Conservation (phyloP, 2,329 filamentous ascomycete species). For the Cercospora sp. region DNA sequence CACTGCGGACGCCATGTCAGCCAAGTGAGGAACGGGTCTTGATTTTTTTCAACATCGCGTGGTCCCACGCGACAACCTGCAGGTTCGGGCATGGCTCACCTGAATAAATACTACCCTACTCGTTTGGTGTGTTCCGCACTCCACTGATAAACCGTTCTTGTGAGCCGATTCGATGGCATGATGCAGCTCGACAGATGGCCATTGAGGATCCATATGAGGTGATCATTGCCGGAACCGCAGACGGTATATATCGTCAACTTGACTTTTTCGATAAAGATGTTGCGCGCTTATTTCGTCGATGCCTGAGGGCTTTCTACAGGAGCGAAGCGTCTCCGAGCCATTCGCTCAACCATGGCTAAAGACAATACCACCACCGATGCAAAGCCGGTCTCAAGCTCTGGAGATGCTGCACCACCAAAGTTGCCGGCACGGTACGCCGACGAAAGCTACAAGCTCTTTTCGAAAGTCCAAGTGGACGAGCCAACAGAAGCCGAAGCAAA, state of each 20-base stretch:
- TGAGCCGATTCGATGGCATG: neutral
- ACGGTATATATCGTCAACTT: neutral
- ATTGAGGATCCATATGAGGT: constrained; percentile 12
- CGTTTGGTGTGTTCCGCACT: neutral
- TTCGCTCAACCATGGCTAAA: constrained; percentile 17
- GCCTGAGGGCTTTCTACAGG: neutral
- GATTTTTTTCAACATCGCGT: neutral
- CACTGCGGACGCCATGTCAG: neutral
- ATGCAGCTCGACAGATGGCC: neutral
- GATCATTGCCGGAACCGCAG: neutral
- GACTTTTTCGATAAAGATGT: neutral
- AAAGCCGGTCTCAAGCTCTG: neutral
- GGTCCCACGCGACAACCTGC: neutral
- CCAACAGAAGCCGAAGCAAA: constrained; percentile 22
- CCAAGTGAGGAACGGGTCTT: neutral
- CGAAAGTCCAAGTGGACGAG: constrained; percentile 20
- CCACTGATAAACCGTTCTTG: neutral
- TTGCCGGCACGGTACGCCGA: constrained; percentile 20
- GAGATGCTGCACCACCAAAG: constrained; percentile 13
- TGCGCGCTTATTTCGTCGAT: neutral
- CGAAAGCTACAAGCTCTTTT: constrained; percentile 26
- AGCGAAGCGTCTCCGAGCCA: neutral
- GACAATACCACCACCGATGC: neutral
- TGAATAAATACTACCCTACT: neutral
- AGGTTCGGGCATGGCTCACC: neutral